Base-by-base conservation (phyloP, 345 rosid species). In the Eutrema yunnanense region DNA sequence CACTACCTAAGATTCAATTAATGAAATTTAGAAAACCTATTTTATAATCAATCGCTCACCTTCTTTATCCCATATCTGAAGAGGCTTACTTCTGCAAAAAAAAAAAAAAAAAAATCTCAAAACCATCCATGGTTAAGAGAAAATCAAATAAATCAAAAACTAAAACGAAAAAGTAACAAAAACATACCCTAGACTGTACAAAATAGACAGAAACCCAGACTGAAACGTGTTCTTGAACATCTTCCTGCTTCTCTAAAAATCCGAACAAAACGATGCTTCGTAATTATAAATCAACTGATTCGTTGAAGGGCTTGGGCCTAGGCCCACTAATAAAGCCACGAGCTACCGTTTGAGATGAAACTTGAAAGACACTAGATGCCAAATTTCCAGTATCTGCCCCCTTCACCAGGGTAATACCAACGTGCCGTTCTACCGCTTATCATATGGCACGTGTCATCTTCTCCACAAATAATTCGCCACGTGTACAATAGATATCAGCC, bases 31-130 rank as follows among this genome's bases (percentile, higher is more conserved):
- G 9, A 44, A 72, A 73, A 19, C 11, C 6, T 3, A 29, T 6
- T 2, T 2, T 7, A 44, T 32, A 41, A 49, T 60, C 69, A 73
- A 53, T 41, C 6, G 70, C 74, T 73, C 38, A 84, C 96, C 92
- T 84, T 87, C 96, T 80, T 89, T 89, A 60, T 87, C 96, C 96
- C 92, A 87, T 79, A 90, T 87, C 85, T 87, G 92, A 77, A 90
- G 81, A 69, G 90, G 92, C 70, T 87, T 87, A 76, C 90, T 90
- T 80, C 96, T 87, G 78, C 58, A 69, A 34, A 59, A 73, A 19
- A 19, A 19, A 30, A 19, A 1, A 33, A 19, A 19, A 30, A 19
- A 1, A 33, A 56, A 22, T 32, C 19, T 49, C 51, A 46, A 66
- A 66, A 72, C 30, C 4, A 7, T 57, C 14, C 36, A 72, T 42